A percentile compares a stretch with the other conserved stretches of the same genome.
These are phyloP conservation scores for Ascobolus immersus DNA, from an alignment of 495 filamentous ascomycete genomes.

Conservation along the genomic window DNA sequence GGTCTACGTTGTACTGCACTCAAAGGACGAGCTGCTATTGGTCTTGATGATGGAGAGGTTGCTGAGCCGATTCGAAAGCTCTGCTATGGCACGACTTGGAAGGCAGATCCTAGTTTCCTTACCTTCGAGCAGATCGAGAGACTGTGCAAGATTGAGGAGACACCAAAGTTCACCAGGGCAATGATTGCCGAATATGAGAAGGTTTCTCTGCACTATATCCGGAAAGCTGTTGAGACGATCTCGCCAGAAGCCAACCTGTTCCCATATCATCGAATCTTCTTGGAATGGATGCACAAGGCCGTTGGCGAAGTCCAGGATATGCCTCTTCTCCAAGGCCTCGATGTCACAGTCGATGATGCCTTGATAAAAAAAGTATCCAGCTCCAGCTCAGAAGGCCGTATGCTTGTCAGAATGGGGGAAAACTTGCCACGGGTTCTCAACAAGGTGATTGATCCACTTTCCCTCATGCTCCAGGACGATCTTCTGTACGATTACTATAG, in stretches of 20 bases:
- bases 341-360: not conserved
- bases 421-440: not conserved
- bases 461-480: not conserved
- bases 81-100: not conserved
- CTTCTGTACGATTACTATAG: not conserved
- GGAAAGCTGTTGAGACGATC: not conserved
- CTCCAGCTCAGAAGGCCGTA: not conserved
- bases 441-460: constrained; percentile 1
- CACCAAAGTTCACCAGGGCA: not conserved
- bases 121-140: not conserved
- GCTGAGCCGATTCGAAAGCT: not conserved
- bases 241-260: not conserved
- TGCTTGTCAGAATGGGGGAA: not conserved
- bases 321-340: not conserved
- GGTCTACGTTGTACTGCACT: too few relatives aligned
- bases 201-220: not conserved
- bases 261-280: not conserved
- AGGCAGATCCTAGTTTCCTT: not conserved
- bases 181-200: not conserved
- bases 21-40: too few relatives aligned
- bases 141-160: not conserved
- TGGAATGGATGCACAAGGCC: not conserved
- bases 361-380: not conserved
- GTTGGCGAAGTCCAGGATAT: not conserved
- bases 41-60: too few relatives aligned